Conservation (phyloP, 352 stramenopile genomes). For the Peronospora belbahrii region DNA sequence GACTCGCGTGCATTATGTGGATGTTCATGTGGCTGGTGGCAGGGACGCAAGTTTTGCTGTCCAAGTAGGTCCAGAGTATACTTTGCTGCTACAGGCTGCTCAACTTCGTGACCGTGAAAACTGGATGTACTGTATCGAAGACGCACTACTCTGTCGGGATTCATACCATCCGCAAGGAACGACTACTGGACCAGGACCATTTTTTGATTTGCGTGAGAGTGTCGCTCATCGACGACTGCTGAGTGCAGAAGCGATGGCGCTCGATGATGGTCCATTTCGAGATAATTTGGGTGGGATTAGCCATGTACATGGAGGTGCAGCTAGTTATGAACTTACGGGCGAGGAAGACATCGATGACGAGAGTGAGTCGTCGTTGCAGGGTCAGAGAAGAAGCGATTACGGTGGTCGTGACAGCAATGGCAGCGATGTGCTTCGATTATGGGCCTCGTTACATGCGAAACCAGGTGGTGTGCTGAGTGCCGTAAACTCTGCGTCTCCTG, state of each 20-base stretch:
- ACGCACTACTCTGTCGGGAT: conserved; percentile 60
- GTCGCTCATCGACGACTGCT: conserved; percentile 45
- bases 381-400: conserved; percentile 11
- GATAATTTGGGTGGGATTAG: conserved; percentile 24
- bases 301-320: conserved; percentile 22
- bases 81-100: conserved; percentile 48
- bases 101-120: conserved; percentile 57
- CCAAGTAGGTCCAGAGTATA: conserved; percentile 52
- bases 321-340: conserved; percentile 21
- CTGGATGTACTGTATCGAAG: conserved; percentile 78
- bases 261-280: conserved; percentile 20
- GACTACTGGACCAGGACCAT: conserved; percentile 14
- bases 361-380: conserved; percentile 19
- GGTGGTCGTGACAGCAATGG: conserved; percentile 10
- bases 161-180: conserved; percentile 44
- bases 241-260: conserved; percentile 46
- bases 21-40: conserved; percentile 45
- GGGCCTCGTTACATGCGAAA: conserved; percentile 34
- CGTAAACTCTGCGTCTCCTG: conserved; percentile 23
- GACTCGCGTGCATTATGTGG: conserved; percentile 57
- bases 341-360: conserved; percentile 30
- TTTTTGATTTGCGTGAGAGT: conserved; percentile 46
- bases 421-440: conserved; percentile 21
- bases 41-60: conserved; percentile 57
- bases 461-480: conserved; percentile 28